Evolutionary conservation across 768 basidiomycete species (phyloP), one percentile per base, ranked within the genome.

Genomic region (Artomyces pyxidatus): DNA sequence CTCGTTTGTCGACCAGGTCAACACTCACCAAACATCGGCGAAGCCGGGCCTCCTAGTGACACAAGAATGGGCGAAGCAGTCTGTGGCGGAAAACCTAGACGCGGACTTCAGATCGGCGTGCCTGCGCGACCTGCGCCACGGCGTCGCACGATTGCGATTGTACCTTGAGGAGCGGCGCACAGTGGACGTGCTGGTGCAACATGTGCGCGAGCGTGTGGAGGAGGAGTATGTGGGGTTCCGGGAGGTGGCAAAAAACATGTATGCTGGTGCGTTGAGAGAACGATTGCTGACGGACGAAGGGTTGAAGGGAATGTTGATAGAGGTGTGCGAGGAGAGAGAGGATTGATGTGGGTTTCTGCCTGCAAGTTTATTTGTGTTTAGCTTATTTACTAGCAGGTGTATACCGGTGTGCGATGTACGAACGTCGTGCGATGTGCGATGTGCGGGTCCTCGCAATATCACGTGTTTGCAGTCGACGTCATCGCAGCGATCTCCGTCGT

Each of bases 161-260:
- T 98, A 94, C 63, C 73, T 99, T 7, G 82, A 84, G 58, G 87
- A 93, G 57, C 78, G 80, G 49, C 71, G 82, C 50, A 91, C 91
- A 4, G 86, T 86, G 27, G 71, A 71, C 2, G 84, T 97, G 7
- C 69, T 98, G 46, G 65, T 96, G 25, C 76, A 76, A 26, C 91
- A 93, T 54, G 73, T 88, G 22, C 72, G 81, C 63, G 87, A 85
- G 39, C 77, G 81, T 27, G 74, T 96, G 16, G 74, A 81, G 54
- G 82, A 86, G 45, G 77, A 77, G 28, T 96, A 94, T 65, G 72
- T 75, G 57, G 72, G 73, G 22, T 96, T 90, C 69, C 68, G 81
- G 56, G 82, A 87, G 38, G 69, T 77, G 19, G 72, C 80, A 14
- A 50, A 68, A 71, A 74, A 66, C 64, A 76, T 73, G 60, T 70